Conservation (phyloP, 176 grass and related monocot species). For the Themeda triandra region DNA sequence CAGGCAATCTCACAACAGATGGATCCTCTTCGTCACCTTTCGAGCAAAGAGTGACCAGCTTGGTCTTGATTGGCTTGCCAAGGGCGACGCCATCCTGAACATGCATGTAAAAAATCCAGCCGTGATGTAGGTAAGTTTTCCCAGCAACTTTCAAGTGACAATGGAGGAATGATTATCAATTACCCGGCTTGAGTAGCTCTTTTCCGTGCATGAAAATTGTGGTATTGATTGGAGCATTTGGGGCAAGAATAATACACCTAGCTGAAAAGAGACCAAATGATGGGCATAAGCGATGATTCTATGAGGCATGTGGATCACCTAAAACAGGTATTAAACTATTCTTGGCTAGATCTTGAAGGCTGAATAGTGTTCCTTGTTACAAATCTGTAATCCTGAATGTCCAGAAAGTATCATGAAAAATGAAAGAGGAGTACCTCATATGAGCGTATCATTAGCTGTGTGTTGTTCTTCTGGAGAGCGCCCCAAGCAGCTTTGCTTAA, state of each 20-base stretch:
- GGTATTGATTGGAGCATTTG: constrained; percentile 22
- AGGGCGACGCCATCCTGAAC: constrained; percentile 16
- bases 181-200: constrained; percentile 29
- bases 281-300: background rate
- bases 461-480: constrained; percentile 89
- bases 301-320: background rate
- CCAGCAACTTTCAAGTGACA: background rate
- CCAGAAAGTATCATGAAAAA: background rate
- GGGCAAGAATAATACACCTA: constrained; percentile 89
- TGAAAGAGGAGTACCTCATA: constrained; percentile 65
- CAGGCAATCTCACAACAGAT: constrained; percentile 53
- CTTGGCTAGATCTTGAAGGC: background rate
- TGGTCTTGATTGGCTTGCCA: constrained; percentile 40
- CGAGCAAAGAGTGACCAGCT: constrained; percentile 67
- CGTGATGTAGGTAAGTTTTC: background rate
- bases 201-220: constrained; percentile 66
- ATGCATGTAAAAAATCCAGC: background rate
- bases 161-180: background rate
- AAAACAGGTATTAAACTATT: background rate
- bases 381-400: background rate
- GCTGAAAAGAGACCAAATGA: constrained; percentile 37
- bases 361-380: background rate
- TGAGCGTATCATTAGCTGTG: constrained; percentile 95
- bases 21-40: constrained; percentile 40
- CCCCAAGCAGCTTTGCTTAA: constrained; percentile 99